phyloP scores from a whole-genome alignment of 2,329 filamentous ascomycete genomes.

The Emericellopsis atlantica region DNA sequence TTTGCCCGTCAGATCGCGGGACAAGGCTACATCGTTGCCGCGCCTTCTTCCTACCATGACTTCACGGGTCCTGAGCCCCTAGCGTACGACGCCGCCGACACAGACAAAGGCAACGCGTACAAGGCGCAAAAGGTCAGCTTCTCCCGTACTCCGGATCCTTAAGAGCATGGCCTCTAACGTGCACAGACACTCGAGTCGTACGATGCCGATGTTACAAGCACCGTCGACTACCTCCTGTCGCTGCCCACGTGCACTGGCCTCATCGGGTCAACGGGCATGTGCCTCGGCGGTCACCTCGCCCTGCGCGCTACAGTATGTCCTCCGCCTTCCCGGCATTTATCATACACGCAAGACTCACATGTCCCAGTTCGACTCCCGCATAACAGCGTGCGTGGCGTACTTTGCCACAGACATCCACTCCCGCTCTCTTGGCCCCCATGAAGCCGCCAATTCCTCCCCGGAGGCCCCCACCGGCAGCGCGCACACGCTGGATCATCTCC shows the following conservation, averaged over 20 bases:
- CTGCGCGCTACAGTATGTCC: conserved; percentile 39
- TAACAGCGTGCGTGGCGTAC: conserved; percentile 71
- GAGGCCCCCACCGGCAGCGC: conserved; percentile 27
- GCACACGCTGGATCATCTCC: conserved; percentile 41
- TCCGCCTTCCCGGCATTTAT: background rate
- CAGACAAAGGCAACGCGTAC: conserved; percentile 75
- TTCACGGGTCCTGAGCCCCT: conserved; percentile 77
- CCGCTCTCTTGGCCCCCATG: conserved; percentile 57
- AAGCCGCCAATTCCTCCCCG: conserved; percentile 52
- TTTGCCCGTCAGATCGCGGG: conserved; percentile 87
- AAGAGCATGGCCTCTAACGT: background rate
- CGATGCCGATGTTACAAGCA: conserved; percentile 61
- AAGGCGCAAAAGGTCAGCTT: conserved; percentile 60
- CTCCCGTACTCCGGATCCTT: background rate
- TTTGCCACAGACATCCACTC: conserved; percentile 89
- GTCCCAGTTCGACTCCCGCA: conserved; percentile 54
- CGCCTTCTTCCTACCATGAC: conserved; percentile 85
- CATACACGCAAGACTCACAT: too few relatives aligned
- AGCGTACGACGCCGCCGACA: conserved; percentile 77
- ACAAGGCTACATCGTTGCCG: conserved; percentile 86
- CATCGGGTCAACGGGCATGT: conserved; percentile 79
- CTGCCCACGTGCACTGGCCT: conserved; percentile 70
- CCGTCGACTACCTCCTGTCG: conserved; percentile 57
- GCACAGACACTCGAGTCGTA: conserved; percentile 67
- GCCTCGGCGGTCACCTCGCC: conserved; percentile 79